Base-by-base conservation (phyloP, 345 rosid genomes). In the Gossypium raimondii region DNA sequence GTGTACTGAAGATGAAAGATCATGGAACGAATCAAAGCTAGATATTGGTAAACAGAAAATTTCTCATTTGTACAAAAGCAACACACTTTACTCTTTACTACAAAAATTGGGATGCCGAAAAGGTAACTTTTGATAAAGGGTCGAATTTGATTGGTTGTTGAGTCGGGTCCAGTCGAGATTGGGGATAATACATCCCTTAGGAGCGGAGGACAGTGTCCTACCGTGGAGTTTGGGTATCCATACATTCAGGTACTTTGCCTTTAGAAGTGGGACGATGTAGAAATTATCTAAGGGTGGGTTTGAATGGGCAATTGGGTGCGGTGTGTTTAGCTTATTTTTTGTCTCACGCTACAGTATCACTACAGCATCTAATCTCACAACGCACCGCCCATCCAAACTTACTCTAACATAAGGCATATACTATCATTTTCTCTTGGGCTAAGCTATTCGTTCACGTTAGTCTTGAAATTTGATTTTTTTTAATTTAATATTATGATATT, bases 221-320 rank as follows among this genome's bases (percentile, higher is more conserved):
- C 72, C 79, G 84, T 84, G 84, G 84, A 82, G 81, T 73, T 14
- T 27, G 76, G 82, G 55, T 7, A 17, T 53, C 58, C 58, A 53
- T 53, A n/a, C 58, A 58, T 78, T 84, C 20, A 65, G 79, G 78
- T 41, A 10, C 3, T 53, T 64, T 43, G 50, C 16, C 11, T 66
- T 34, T 18, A 10, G 25, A 5, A 2, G 29, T 55, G 38, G 55
- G 27, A 13, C 20, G 14, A 77, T 2, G 66, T 77, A 51, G 56
- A n/a, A 16, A 51, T 51, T 14, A 18, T 51, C 70, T 41, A 75
- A 22, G 22, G 1, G 22, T 22, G 22, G 22, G 22, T 22, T 22
- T 22, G 22, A 1, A 22, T 22, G 22, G 22, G 22, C 22, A 0
- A 20, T 20, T 20, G 20, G 22, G 22, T 1, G 22, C 22, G 22